Base-by-base conservation (phyloP, 2,329 filamentous ascomycete species). In the Myrmaecium sp. region DNA sequence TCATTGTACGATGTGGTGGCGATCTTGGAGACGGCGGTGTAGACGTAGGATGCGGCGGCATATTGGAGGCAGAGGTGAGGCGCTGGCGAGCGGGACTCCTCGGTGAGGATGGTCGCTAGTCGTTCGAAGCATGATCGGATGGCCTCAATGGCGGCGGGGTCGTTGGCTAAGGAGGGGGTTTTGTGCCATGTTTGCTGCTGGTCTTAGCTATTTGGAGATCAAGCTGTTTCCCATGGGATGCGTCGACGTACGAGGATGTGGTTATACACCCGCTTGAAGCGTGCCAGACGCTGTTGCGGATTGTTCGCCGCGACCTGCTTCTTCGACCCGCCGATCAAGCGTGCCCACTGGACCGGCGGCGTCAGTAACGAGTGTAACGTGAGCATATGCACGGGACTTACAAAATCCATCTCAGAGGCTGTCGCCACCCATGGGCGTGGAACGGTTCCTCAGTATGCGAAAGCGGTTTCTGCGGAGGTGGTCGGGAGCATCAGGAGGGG, bases 31-130 rank as follows among this genome's bases (percentile, higher is more conserved):
- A 95, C 74, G 8, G 80, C 77, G 4, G 82, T 73, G 49, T 92
- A 98, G 27, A 94, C 78, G 49, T 92, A 81, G 39, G 84, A 81
- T 28, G 73, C 69, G 18, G 82, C 73, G 32, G 81, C 79, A 54
- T 86, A 94, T 41, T 75, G 66, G 19, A 95, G 79, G 56, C 89
- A 98, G 4, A 84, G 78, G 51, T 95, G 86, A 5, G 86, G 86
- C 14, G 83, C 67, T 4, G 84, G 82, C 22, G 82, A 74, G 37
- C 83, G 77, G 33, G 79, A 80, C 56, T 95, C 86, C 56, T 94
- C 83, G 55, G 71, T 75, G 36, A 95, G 73, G 41, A 92, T 74
- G 38, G 59, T 55, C 32, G 64, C 66, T 14, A 75, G 50, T 25
- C 63, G 60, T 33, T 67, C 60, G 34, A 74, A 58, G 34, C 57